A percentile compares a stretch with the other conserved stretches of the same genome.
Conservation (phyloP, 1,139 yeast genomes). For the Diutina mesorugosa region DNA sequence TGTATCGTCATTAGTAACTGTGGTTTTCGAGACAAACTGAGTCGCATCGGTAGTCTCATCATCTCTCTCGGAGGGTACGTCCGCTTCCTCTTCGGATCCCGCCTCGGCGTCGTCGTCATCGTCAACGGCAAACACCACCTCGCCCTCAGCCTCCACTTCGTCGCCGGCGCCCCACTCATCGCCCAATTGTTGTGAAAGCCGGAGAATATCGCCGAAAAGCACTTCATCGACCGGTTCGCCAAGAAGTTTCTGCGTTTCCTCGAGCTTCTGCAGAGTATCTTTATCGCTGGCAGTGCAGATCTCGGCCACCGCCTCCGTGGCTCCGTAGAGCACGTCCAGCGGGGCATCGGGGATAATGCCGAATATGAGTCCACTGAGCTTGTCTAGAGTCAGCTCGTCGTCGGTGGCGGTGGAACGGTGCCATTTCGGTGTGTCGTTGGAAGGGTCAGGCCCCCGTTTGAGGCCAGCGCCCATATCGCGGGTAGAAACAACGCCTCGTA, state of each 20-base stretch:
- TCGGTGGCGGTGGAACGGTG: not conserved
- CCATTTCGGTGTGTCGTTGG: not conserved
- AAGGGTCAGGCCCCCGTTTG: not conserved
- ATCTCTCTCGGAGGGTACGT: not conserved
- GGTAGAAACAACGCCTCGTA: not conserved
- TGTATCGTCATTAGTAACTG: not conserved
- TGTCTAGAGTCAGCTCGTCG: not conserved
- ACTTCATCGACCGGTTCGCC: not conserved
- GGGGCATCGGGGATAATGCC: not conserved
- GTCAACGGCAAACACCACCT: not conserved
- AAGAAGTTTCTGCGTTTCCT: not conserved
- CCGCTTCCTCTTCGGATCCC: not conserved
- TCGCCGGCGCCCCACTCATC: conserved; percentile 1
- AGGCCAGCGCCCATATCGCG: not conserved
- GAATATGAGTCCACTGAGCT: not conserved
- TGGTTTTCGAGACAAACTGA: not conserved
- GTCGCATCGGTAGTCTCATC: not conserved
- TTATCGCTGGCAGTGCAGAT: not conserved
- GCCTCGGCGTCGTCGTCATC: not conserved
- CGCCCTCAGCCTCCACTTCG: not conserved
- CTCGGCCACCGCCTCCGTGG: conserved; percentile 1
- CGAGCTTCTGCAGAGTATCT: not conserved
- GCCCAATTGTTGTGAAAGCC: not conserved
- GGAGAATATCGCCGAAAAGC: not conserved
- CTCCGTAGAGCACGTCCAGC: not conserved